These are phyloP conservation scores for Colletotrichum horii DNA, from an alignment of 2,329 filamentous ascomycete genomes.

Conservation along the genomic window DNA sequence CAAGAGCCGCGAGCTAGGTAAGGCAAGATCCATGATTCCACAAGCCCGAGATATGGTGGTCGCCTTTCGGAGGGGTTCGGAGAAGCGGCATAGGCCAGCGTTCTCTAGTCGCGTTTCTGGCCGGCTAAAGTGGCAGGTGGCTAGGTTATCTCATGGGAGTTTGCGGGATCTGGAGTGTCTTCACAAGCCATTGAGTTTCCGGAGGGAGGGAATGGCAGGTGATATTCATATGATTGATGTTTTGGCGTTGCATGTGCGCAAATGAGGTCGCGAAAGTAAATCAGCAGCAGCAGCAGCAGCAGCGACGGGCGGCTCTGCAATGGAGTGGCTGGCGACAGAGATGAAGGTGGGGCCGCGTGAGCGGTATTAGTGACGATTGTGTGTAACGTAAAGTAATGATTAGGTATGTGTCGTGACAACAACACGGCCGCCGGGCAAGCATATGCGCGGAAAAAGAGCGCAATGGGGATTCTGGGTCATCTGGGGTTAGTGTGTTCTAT, in stretches of 20 bases:
- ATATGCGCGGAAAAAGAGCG: slow-evolving; percentile 4
- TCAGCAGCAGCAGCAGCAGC: background rate
- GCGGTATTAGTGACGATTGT: background rate
- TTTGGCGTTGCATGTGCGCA: background rate
- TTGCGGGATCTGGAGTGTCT: background rate
- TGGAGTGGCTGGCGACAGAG: background rate
- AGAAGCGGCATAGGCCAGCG: background rate
- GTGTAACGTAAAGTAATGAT: slow-evolving; percentile 8
- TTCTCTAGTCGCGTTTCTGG: background rate
- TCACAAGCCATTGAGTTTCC: background rate
- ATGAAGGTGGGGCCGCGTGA: background rate
- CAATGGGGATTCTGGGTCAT: slow-evolving; percentile 11
- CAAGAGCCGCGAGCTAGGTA: background rate
- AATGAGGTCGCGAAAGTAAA: background rate
- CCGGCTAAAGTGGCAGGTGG: background rate
- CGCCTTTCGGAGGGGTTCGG: background rate
- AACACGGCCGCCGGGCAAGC: background rate
- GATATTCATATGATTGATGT: background rate
- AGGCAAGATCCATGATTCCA: background rate
- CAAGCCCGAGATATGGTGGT: background rate
- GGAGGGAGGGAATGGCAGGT: background rate
- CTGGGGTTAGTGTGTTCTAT: background rate
- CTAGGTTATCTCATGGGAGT: background rate
- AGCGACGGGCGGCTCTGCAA: background rate
- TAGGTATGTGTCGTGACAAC: background rate